phyloP scores from a whole-genome alignment of 805 yeast species.

The Torulaspora indica region DNA sequence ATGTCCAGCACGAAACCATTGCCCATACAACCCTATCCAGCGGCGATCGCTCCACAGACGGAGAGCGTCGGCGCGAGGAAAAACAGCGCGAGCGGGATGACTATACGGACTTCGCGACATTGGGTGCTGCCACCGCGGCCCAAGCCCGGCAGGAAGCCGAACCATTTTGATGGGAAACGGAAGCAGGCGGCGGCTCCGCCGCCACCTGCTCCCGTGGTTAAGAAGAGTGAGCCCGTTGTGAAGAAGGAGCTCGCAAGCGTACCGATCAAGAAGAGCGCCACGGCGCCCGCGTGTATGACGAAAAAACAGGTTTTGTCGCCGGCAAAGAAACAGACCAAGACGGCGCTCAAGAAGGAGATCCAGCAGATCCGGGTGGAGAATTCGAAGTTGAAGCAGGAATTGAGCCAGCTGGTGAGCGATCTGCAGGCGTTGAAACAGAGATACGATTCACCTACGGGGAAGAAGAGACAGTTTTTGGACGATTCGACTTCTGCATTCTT shows the following conservation, averaged over 20 bases:
- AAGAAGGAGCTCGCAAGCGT: slow-evolving; percentile 8
- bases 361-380: slow-evolving; percentile 24
- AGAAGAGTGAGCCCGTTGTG: neutral
- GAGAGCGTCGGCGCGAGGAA: slow-evolving; percentile 6
- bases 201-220: neutral
- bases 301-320: neutral
- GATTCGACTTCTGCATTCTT: slow-evolving; percentile 19
- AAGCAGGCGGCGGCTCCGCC: neutral
- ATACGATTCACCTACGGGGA: slow-evolving; percentile 7
- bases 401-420: slow-evolving; percentile 24
- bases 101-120: slow-evolving; percentile 60
- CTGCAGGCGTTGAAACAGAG: slow-evolving; percentile 25
- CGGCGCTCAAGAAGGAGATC: slow-evolving; percentile 24
- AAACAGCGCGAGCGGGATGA: slow-evolving; percentile 12
- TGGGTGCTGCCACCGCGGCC: slow-evolving; percentile 88
- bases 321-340: slow-evolving; percentile 5
- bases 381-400: slow-evolving; percentile 24
- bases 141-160: slow-evolving; percentile 60
- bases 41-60: slow-evolving; percentile 1
- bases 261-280: slow-evolving; percentile 7
- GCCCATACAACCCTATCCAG: slow-evolving; percentile 20
- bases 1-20: slow-evolving; percentile 15
- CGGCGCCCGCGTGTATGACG: slow-evolving; percentile 2
- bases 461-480: slow-evolving; percentile 14
- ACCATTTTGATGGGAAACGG: slow-evolving; percentile 2